Evolutionary conservation across 2,329 filamentous ascomycete species (phyloP), one percentile per base, ranked within the genome.

Genomic region (Ophiostoma pallidulum): DNA sequence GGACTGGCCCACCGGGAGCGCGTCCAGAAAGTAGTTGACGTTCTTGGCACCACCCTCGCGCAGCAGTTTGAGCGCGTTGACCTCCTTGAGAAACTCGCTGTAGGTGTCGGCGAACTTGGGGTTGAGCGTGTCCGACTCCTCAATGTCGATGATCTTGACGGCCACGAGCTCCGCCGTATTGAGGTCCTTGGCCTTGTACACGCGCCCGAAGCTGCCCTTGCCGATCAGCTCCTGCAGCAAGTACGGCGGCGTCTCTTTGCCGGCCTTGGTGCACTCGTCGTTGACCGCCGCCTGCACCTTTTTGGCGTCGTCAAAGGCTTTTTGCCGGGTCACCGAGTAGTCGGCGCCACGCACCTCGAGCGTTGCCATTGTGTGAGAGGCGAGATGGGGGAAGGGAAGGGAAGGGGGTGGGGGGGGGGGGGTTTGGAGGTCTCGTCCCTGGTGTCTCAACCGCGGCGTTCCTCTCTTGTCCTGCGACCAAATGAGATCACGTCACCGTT

Each of bases 111-210:
- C 75, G 31, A 78, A 66, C 53, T 80, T 79, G 1, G 80, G 78
- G 56, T 84, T 77, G 40, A 78, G 65, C 1, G 73, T 78, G 62
- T 91, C 86, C 54, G 78, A 77, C 58, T 85, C 83, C 58, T 92
- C 86, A 40, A 91, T 85, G 60, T 90, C 84, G 59, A 90, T 86
- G 56, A 90, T 90, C 66, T 92, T 86, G 58, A 86, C 74, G 13
- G 82, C 81, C 14, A 85, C 80, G 26, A 84, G 62, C 44, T 70
- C 56, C 18, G 62, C 59, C 37, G 62, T 62, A 28, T 41, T 28
- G 44, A 63, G 47, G 47, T 65, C 64, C 40, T 58, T 64, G 18
- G 68, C 78, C 63, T 82, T 84, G 64, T 82, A 85, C 14, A 85
- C 81, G 37, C 80, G 74, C 9, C 81, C 81, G 56, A 78, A 84